These are phyloP conservation scores for Chrysosphaeria jannelii DNA, from an alignment of 2,329 filamentous ascomycete species.

Conservation along the genomic window DNA sequence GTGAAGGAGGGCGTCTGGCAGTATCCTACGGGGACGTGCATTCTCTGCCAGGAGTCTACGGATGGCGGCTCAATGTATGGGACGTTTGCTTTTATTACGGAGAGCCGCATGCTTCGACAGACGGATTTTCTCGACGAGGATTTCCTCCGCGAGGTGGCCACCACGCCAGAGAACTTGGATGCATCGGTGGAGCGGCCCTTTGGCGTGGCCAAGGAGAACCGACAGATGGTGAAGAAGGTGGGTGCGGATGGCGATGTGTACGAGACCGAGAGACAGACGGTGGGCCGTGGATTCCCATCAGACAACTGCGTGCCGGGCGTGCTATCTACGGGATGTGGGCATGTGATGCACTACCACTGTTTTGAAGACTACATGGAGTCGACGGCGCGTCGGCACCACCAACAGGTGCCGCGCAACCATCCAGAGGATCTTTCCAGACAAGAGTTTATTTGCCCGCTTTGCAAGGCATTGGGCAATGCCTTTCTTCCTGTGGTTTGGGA, in stretches of 20 bases:
- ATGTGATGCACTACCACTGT: constrained; percentile 95
- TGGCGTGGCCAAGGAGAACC: constrained; percentile 70
- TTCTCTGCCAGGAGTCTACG: constrained; percentile 86
- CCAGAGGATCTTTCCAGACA: constrained; percentile 52
- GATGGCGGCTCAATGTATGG: constrained; percentile 72
- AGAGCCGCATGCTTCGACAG: constrained; percentile 63
- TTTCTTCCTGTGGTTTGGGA: constrained; percentile 94
- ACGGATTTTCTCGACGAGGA: constrained; percentile 60
- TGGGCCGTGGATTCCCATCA: constrained; percentile 70
- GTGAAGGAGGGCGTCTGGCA: constrained; percentile 32
- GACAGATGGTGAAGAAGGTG: constrained; percentile 44
- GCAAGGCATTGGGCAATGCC: constrained; percentile 83
- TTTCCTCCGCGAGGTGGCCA: constrained; percentile 54
- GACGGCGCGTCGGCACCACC: constrained; percentile 53
- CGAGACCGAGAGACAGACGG: constrained; percentile 42
- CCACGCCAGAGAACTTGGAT: constrained; percentile 57
- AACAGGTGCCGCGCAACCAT: constrained; percentile 84
- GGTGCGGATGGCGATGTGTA: constrained; percentile 41
- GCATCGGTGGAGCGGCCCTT: constrained; percentile 72
- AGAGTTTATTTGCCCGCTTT: constrained; percentile 88
- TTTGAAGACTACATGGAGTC: constrained; percentile 79
- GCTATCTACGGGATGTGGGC: constrained; percentile 72
- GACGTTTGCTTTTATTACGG: constrained; percentile 67
- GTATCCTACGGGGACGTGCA: constrained; percentile 79
- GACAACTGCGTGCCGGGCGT: constrained; percentile 38